Base-by-base conservation (phyloP, 768 basidiomycete species). In the Phallus indusiatus region DNA sequence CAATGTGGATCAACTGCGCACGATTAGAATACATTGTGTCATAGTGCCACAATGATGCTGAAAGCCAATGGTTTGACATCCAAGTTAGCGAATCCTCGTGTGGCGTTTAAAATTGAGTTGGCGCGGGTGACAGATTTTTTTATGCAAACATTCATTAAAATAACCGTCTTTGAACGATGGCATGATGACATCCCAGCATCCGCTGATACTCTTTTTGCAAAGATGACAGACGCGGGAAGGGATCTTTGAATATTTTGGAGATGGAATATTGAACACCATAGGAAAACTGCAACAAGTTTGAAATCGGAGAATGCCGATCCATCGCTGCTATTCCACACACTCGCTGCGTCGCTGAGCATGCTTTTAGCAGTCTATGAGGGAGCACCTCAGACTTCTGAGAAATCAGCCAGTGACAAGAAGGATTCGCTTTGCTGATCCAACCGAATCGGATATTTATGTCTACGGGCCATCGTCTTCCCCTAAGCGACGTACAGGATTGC, bases 381-480 rank as follows among this genome's bases (percentile, higher is more conserved):
- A 54, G 53, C 58, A 36, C 55, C 49, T 35, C 51, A 42, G 35
- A 51, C 47, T 20, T 61, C 62, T 10, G 49, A 55, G 11, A 35
- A 60, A 12, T 17, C 54, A 36, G 14, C 51, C 60, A 33, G 49
- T n/a, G n/a, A n/a, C 54, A 28, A 73, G 85, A 14, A 81, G 72
- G 63, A 70, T 91, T 33, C 83, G 90, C 17, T 93, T 93, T 65
- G 86, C 88, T 34, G 84, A 90, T 42, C 74, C 90, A 16, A 81
- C 78, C 1, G 82, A 87, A 0, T 71, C 79, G n/a, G 86, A 91
- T 66, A 81, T 92, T 1, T 78, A 89, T 69, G 85, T 92, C 0
- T 92, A 92, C 65, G 86, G 89, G 64, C 90, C 89, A 14, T 84
- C 82, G 1, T 74, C 85, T 1, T 90, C 90, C 2, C 90, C 90